These are phyloP conservation scores for Chloranthus sessilifolius DNA, from an alignment of 164 flowering plant genomes.

Conservation along the genomic window DNA sequence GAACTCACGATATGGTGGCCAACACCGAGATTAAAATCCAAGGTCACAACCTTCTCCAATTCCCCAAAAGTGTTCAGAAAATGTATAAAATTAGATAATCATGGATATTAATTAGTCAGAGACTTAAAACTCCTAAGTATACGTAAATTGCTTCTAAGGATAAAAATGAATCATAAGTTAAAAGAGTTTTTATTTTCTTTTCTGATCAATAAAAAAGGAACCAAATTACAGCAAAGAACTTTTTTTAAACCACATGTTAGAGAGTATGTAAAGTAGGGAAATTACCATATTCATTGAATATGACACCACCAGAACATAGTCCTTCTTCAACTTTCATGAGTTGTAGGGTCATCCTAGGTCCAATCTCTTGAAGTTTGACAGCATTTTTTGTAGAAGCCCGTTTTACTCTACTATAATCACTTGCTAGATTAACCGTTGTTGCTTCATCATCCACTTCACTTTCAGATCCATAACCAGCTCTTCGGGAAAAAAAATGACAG, in stretches of 20 bases:
- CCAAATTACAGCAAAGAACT: neutral
- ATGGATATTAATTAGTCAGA: neutral
- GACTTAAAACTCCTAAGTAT: neutral
- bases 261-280: neutral
- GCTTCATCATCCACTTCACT: constrained; percentile 98
- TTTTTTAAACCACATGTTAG: neutral
- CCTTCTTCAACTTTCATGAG: constrained; percentile 86
- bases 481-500: no score
- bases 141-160: no score
- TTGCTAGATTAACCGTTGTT: constrained; percentile 70
- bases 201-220: no score
- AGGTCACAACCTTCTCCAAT: no score
- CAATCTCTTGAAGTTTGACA: constrained; percentile 94
- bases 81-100: neutral
- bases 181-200: no score
- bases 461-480: constrained; percentile 98
- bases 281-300: constrained; percentile 77
- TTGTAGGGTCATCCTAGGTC: constrained; percentile 92
- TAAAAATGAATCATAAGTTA: neutral
- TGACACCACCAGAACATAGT: constrained; percentile 69
- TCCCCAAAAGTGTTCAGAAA: no score
- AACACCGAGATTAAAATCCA: no score
- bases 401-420: constrained; percentile 75
- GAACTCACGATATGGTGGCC: no score
- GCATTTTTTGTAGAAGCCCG: constrained; percentile 88